A percentile compares a stretch with the other conserved stretches of the same genome.
phyloP scores from a whole-genome alignment of 352 stramenopile genomes.

The Pythium phragmitis region DNA sequence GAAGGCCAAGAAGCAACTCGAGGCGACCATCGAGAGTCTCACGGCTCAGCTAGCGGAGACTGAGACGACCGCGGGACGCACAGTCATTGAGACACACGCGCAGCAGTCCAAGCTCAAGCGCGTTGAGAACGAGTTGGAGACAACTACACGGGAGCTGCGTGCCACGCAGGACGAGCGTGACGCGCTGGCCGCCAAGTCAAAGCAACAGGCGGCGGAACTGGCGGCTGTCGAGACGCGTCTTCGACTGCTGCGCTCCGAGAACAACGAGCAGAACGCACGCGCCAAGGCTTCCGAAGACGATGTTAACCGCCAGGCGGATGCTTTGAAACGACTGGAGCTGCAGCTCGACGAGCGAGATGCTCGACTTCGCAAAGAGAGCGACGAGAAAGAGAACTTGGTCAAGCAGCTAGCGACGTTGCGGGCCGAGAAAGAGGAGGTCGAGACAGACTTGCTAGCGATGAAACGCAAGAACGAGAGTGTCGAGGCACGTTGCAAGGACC shows the following conservation, averaged over 20 bases:
- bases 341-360: conserved; percentile 25
- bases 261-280: conserved; percentile 26
- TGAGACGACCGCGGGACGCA: conserved; percentile 24
- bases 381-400: conserved; percentile 21
- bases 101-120: conserved; percentile 35
- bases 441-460: conserved; percentile 6
- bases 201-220: conserved; percentile 28
- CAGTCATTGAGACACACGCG: conserved; percentile 29
- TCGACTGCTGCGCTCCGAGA: conserved; percentile 32
- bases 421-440: conserved; percentile 25
- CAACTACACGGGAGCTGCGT: conserved; percentile 26
- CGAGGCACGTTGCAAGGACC: conserved; percentile 25
- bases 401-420: conserved; percentile 18
- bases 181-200: conserved; percentile 21
- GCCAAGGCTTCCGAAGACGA: conserved; percentile 32
- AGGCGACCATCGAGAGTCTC: conserved; percentile 29
- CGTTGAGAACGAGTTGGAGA: conserved; percentile 34
- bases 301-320: conserved; percentile 10
- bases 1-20: conserved; percentile 29
- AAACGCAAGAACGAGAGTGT: conserved; percentile 25
- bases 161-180: conserved; percentile 31
- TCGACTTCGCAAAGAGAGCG: conserved; percentile 13
- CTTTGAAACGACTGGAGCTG: conserved; percentile 24
- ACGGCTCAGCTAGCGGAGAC: conserved; percentile 24
- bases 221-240: conserved; percentile 29